phyloP scores from a whole-genome alignment of 495 filamentous ascomycete species.

The Amphirosellinia nigrospora region DNA sequence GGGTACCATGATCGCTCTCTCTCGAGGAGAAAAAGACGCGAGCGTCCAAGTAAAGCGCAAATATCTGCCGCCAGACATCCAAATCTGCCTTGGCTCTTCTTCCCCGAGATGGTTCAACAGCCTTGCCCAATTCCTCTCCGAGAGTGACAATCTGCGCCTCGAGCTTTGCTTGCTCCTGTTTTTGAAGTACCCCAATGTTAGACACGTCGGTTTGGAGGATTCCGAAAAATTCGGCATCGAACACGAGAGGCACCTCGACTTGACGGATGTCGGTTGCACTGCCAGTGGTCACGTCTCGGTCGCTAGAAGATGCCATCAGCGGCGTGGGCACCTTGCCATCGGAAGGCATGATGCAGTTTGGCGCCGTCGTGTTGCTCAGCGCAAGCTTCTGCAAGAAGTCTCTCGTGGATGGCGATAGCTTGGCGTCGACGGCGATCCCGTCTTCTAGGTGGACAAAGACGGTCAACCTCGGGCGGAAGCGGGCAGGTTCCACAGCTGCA shows the following conservation, averaged over 20 bases:
- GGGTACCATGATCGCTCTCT: constrained; percentile 63
- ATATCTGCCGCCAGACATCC: constrained; percentile 73
- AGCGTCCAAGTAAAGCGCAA: constrained; percentile 71
- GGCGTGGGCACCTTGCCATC: neutral
- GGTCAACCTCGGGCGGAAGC: constrained; percentile 64
- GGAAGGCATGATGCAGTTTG: neutral
- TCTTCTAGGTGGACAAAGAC: constrained; percentile 59
- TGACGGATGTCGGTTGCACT: constrained; percentile 34
- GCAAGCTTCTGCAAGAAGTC: constrained; percentile 57
- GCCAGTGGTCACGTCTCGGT: neutral
- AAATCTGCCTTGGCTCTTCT: constrained; percentile 65
- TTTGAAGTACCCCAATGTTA: constrained; percentile 64
- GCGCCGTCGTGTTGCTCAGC: constrained; percentile 27
- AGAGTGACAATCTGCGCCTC: constrained; percentile 59
- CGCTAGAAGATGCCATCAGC: neutral
- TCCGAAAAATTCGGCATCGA: constrained; percentile 72
- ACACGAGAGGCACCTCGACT: constrained; percentile 69
- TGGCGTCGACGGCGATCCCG: constrained; percentile 61
- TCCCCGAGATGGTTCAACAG: constrained; percentile 60
- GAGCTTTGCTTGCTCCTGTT: constrained; percentile 60
- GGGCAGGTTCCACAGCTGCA: constrained; percentile 38
- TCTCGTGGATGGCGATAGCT: constrained; percentile 59
- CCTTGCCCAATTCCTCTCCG: constrained; percentile 59
- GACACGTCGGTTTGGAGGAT: constrained; percentile 66
- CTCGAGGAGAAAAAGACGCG: constrained; percentile 75